Conservation (phyloP, 1,139 yeast species). For the Yamadazyma diddensiae region DNA sequence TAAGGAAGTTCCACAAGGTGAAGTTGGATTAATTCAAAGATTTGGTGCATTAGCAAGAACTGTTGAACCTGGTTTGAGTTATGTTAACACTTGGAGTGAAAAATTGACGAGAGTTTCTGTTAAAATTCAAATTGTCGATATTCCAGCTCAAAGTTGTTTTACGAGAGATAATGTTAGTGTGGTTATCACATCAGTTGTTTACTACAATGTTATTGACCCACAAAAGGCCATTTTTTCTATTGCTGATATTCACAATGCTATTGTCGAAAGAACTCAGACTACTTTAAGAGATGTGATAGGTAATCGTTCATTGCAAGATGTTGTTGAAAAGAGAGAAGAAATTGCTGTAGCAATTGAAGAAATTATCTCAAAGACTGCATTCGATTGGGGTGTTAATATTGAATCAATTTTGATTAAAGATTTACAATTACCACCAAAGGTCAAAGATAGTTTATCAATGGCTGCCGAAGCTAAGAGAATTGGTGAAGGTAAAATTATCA, state of each 20-base stretch:
- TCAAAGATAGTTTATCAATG: slow-evolving; percentile 63
- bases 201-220: slow-evolving; percentile 67
- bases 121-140: slow-evolving; percentile 60
- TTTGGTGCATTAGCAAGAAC: slow-evolving; percentile 68
- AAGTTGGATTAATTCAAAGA: slow-evolving; percentile 65
- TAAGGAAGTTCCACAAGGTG: slow-evolving; percentile 61
- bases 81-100: slow-evolving; percentile 66
- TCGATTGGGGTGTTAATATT: slow-evolving; percentile 70
- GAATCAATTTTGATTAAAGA: slow-evolving; percentile 72
- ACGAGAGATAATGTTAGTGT: slow-evolving; percentile 70
- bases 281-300: slow-evolving; percentile 75
- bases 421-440: slow-evolving; percentile 53
- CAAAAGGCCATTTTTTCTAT: slow-evolving; percentile 66
- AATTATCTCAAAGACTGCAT: slow-evolving; percentile 62
- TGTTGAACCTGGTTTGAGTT: slow-evolving; percentile 68
- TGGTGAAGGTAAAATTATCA: slow-evolving; percentile 75
- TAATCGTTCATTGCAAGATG: slow-evolving; percentile 64
- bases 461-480: slow-evolving; percentile 77
- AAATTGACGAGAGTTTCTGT: slow-evolving; percentile 51
- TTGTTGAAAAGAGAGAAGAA: slow-evolving; percentile 73
- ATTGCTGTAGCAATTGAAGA: slow-evolving; percentile 64
- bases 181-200: slow-evolving; percentile 61
- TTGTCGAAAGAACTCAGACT: slow-evolving; percentile 70
- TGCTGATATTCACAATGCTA: slow-evolving; percentile 53
- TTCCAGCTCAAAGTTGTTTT: slow-evolving; percentile 67